A percentile compares a stretch with the other conserved stretches of the same genome.
Evolutionary conservation across 345 rosid species (phyloP).

Genomic region (Geranium brycei): DNA sequence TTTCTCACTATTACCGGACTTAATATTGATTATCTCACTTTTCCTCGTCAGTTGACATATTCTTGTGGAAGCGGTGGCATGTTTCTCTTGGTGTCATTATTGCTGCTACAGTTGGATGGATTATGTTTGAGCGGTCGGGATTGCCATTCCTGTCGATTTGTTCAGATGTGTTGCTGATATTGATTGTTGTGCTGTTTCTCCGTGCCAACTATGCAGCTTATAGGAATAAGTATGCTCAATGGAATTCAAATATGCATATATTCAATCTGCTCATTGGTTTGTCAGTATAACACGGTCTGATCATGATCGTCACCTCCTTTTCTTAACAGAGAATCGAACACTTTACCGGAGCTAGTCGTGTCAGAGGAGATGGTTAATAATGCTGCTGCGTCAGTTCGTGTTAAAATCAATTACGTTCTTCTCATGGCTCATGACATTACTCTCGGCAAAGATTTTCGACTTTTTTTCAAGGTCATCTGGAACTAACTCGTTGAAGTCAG

Average conservation of each 20-base stretch:
- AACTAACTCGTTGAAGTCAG: too few relatives aligned
- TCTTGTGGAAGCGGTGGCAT: slow-evolving; percentile 57
- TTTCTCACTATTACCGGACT: too few relatives aligned
- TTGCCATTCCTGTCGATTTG: slow-evolving; percentile 69
- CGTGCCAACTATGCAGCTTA: slow-evolving; percentile 47
- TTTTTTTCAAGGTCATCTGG: slow-evolving; percentile 54
- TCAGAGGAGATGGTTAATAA: slow-evolving; percentile 82
- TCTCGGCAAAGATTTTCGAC: slow-evolving; percentile 67
- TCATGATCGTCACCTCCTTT: not conserved
- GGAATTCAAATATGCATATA: not conserved
- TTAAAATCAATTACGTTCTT: slow-evolving; percentile 55
- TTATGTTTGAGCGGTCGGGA: slow-evolving; percentile 67
- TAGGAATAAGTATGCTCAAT: slow-evolving; percentile 36
- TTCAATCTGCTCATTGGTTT: not conserved
- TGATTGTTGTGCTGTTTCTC: slow-evolving; percentile 39
- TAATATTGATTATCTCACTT: too few relatives aligned
- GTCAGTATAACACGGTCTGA: not conserved
- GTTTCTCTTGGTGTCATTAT: slow-evolving; percentile 49
- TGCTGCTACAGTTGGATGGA: slow-evolving; percentile 68
- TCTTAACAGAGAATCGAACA: slow-evolving; percentile 28
- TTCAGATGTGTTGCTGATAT: slow-evolving; percentile 61
- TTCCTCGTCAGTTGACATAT: slow-evolving; percentile 53
- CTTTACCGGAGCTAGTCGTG: slow-evolving; percentile 58
- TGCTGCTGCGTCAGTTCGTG: slow-evolving; percentile 71
- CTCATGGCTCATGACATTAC: slow-evolving; percentile 84